Evolutionary conservation across 768 basidiomycete species (phyloP), one percentile per base, ranked within the genome.

Genomic region (Cystobasidium tubakii): DNA sequence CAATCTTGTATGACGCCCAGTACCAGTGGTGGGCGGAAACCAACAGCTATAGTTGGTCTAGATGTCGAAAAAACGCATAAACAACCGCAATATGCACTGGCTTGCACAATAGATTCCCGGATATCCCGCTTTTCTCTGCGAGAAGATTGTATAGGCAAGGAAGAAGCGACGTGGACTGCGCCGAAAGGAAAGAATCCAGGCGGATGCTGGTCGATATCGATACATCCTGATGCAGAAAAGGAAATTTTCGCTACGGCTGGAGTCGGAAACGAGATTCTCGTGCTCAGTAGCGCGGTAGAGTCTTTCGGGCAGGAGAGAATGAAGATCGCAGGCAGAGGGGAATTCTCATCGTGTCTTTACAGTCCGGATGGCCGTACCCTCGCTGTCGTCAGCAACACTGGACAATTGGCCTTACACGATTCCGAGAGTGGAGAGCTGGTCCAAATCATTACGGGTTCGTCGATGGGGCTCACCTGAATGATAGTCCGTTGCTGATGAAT

Each of bases 391-490:
- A 71, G 29, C 19, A 57, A 55, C 36, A 55, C 53, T 31, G 69
- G 69, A 19, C 69, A 71, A 25, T n/a, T 71, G 29, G 69, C 69
- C 1, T 44, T 71, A 19, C 54, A 57, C 27, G 69, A 71, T 60
- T 34, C 54, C 7, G 69, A 71, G 39, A 60, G 10, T 33, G 69
- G 69, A 23, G 50, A 71, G 9, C 36, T 71, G 21, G 36, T 71
- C 6, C 69, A 71, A 21, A 27, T 34, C 25, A 55, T 53, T 19
- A 55, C 31, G n/a, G 69, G 69, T 71, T 2, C 46, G 46, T 19
- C 21, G n/a, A 3, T 21, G 6, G 39, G 39, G 7, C 15, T 39
- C n/a, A n/a, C n/a, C n/a, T n/a, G n/a, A n/a, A n/a, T n/a, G n/a
- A n/a, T n/a, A n/a, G n/a, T n/a, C n/a, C n/a, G n/a, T n/a, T n/a